Conservation (phyloP, 2,329 filamentous ascomycete species). For the Corniculantispora saksenae region DNA sequence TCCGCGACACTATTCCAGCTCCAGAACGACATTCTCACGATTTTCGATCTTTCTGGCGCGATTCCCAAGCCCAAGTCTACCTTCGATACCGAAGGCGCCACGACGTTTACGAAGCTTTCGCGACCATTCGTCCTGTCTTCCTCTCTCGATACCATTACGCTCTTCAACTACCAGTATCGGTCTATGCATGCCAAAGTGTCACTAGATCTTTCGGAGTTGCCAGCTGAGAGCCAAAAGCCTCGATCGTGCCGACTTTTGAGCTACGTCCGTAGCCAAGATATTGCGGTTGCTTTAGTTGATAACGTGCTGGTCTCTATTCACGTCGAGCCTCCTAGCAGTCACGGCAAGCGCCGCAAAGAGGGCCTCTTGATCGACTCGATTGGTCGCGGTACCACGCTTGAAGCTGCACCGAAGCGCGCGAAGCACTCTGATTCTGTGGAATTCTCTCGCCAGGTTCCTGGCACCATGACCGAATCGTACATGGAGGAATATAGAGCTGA, state of each 20-base stretch:
- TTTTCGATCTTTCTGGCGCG: constrained; percentile 64
- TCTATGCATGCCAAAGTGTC: constrained; percentile 56
- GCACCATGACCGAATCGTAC: constrained; percentile 53
- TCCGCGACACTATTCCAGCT: constrained; percentile 66
- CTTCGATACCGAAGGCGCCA: constrained; percentile 51
- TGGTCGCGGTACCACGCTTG: constrained; percentile 58
- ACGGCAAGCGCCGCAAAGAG: constrained; percentile 57
- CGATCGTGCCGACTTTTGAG: constrained; percentile 50
- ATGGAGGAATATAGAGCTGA: constrained; percentile 47
- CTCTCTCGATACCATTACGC: constrained; percentile 55
- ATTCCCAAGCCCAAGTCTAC: constrained; percentile 61
- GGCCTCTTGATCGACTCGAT: constrained; percentile 74
- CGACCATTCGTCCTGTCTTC: constrained; percentile 65
- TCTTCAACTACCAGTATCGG: constrained; percentile 71
- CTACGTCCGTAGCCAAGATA: constrained; percentile 66
- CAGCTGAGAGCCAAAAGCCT: constrained; percentile 36
- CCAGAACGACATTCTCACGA: constrained; percentile 51
- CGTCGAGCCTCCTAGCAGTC: constrained; percentile 60
- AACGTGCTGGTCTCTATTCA: constrained; percentile 68
- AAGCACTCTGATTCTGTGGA: constrained; percentile 33
- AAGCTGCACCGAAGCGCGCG: constrained; percentile 36
- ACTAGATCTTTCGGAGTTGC: constrained; percentile 45
- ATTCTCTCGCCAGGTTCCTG: constrained; percentile 44
- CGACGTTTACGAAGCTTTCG: constrained; percentile 67
- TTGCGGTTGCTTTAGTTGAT: constrained; percentile 65